Evolutionary conservation across 768 basidiomycete genomes (phyloP), one percentile per base, ranked within the genome.

Genomic region (Lentinus brumalis): DNA sequence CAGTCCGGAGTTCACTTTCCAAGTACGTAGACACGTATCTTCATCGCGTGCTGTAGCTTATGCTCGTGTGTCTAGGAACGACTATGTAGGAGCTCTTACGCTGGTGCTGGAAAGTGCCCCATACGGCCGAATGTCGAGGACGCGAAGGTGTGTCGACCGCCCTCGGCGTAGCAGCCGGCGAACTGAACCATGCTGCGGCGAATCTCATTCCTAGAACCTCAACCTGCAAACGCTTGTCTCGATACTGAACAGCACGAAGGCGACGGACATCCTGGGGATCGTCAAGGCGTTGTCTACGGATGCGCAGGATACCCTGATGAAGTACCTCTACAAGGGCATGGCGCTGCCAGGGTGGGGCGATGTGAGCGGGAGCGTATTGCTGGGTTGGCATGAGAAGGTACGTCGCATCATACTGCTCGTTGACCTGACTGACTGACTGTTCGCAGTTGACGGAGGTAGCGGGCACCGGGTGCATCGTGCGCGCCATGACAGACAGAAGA

Each of bases 281-380:
- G 81, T 97, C 72, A 90, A 87, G 69, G 73, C 81, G 0, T 81
- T 98, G 32, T 82, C 87, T 3, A 82, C 82, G 66, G 89, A 92
- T 53, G 77, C 83, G 46, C 92, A 95, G 69, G 96, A 97, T 70
- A 91, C 88, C 32, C 81, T 98, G 56, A 98, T 97, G 96, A 96
- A 96, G 73, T 98, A 96, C 71, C 79, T 98, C 15, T 98, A 98
- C 84, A 98, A 98, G 78, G 96, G 93, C 15, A 98, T 97, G 96
- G 84, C 80, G 16, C 74, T 81, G 68, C 78, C 81, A 2, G 86
- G 80, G 15, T 80, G 83, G 73, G 81, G 84, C 32, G 87, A 88
- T 63, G 78, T 86, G 58, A 84, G 80, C 66, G 86, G 86, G 45
- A 87, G 85, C 64, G 86, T 88, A 40, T 75, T 89, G 39, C 74